Percentiles rank a stretch among this genome's conserved stretches.
phyloP scores from a whole-genome alignment of 768 basidiomycete species.

The Suillus hirtellus region DNA sequence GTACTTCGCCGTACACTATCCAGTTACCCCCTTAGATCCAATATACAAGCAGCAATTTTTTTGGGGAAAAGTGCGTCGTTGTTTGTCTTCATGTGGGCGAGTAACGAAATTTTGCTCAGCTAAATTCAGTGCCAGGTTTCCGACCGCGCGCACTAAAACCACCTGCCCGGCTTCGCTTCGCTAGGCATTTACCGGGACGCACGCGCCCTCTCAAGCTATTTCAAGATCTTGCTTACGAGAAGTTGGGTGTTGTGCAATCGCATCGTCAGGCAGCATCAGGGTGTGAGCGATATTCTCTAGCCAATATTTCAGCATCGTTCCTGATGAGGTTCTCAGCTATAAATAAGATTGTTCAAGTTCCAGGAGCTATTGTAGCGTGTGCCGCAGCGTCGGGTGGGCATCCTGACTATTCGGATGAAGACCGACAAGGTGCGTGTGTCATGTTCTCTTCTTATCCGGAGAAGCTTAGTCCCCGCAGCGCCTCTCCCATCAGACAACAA shows the following conservation, averaged over 20 bases:
- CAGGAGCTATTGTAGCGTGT: slow-evolving; percentile 42
- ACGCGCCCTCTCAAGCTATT: slow-evolving; percentile 26
- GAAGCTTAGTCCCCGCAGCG: slow-evolving; percentile 20
- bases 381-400: slow-evolving; percentile 49
- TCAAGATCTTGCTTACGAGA: slow-evolving; percentile 25
- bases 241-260: slow-evolving; percentile 29
- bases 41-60: slow-evolving; percentile 8
- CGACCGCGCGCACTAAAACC: slow-evolving; percentile 2
- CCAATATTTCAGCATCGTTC: not conserved
- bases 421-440: slow-evolving; percentile 1
- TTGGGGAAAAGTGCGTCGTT: slow-evolving; percentile 25
- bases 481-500: slow-evolving; percentile 47
- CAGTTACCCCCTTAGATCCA: slow-evolving; percentile 22
- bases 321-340: slow-evolving; percentile 39
- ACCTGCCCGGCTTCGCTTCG: slow-evolving; percentile 1
- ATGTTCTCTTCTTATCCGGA: not conserved
- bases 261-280: slow-evolving; percentile 49
- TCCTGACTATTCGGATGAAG: slow-evolving; percentile 32
- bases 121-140: slow-evolving; percentile 6
- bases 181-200: slow-evolving; percentile 10
- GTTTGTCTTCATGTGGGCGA: too few relatives aligned
- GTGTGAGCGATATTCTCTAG: slow-evolving; percentile 24
- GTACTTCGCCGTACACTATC: slow-evolving; percentile 22
- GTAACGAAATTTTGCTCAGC: not conserved
- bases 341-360: slow-evolving; percentile 50